These are phyloP conservation scores for Ophiostoma perfectum DNA, from an alignment of 2,329 filamentous ascomycete genomes.

Conservation along the genomic window DNA sequence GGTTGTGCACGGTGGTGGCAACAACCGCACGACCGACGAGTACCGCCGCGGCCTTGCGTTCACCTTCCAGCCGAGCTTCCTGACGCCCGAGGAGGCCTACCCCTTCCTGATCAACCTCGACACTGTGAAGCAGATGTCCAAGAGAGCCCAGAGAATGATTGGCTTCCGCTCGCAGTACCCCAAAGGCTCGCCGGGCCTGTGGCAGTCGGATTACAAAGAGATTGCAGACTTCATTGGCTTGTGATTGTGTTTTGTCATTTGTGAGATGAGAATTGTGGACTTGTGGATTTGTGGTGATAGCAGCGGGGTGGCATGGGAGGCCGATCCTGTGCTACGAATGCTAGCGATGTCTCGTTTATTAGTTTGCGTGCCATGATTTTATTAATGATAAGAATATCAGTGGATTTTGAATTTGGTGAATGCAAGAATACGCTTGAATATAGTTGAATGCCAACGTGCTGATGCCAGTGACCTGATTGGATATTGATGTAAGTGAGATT, in stretches of 20 bases:
- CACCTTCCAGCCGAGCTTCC: slow-evolving; percentile 30
- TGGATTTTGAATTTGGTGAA: no score
- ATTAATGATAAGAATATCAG: no score
- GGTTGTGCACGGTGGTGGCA: slow-evolving; percentile 33
- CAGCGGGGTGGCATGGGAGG: no score
- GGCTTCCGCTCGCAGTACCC: slow-evolving; percentile 31
- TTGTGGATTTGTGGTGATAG: slow-evolving; percentile 2
- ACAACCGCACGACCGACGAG: slow-evolving; percentile 27
- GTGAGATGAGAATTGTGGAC: no score
- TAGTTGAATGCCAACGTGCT: no score
- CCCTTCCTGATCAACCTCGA: slow-evolving; percentile 27
- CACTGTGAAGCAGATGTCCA: slow-evolving; percentile 17
- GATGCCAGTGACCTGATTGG: no score
- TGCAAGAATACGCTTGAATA: no score
- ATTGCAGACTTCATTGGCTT: slow-evolving; percentile 16
- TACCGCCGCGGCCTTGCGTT: slow-evolving; percentile 28
- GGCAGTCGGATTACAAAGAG: slow-evolving; percentile 29
- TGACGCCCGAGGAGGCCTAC: slow-evolving; percentile 32
- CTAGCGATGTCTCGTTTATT: background rate
- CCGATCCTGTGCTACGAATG: background rate
- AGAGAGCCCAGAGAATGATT: slow-evolving; percentile 29
- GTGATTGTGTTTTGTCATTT: no score
- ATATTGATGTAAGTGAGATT: no score
- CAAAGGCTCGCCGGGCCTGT: slow-evolving; percentile 30
- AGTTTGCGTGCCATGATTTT: background rate